A percentile compares a stretch with the other conserved stretches of the same genome.
Conservation (phyloP, 2,329 filamentous ascomycete species). For the Fusarium multiceps region DNA sequence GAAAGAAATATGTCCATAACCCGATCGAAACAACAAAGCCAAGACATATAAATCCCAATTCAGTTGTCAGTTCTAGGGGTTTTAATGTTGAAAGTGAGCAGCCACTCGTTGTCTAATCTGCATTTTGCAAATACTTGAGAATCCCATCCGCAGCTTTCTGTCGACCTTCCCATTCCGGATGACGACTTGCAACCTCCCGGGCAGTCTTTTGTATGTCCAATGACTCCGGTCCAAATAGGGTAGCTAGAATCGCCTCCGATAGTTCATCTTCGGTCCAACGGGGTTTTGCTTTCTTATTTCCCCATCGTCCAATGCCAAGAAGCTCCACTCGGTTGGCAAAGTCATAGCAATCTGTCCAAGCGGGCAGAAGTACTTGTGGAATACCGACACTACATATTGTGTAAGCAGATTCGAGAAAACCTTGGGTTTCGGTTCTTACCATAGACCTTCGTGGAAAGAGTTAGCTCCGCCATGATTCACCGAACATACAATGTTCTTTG, state of each 20-base stretch:
- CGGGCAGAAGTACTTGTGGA: neutral
- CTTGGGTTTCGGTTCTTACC: neutral
- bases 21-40: too few relatives aligned
- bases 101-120: neutral
- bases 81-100: too few relatives aligned
- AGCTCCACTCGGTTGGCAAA: conserved; percentile 1
- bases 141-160: neutral
- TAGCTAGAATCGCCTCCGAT: neutral
- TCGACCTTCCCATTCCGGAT: neutral
- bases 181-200: neutral
- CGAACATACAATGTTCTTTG: neutral
- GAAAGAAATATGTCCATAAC: too few relatives aligned
- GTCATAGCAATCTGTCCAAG: neutral
- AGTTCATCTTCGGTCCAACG: neutral
- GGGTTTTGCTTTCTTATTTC: neutral
- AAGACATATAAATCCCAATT: too few relatives aligned
- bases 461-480: neutral
- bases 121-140: rapidly evolving
- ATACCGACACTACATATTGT: neutral
- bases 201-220: neutral
- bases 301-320: neutral
- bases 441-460: neutral
- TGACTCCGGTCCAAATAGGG: neutral
- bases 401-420: too few relatives aligned
- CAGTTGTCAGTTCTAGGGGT: too few relatives aligned